Conservation (phyloP, 148 eudicot species). For the Spergularia marina region DNA sequence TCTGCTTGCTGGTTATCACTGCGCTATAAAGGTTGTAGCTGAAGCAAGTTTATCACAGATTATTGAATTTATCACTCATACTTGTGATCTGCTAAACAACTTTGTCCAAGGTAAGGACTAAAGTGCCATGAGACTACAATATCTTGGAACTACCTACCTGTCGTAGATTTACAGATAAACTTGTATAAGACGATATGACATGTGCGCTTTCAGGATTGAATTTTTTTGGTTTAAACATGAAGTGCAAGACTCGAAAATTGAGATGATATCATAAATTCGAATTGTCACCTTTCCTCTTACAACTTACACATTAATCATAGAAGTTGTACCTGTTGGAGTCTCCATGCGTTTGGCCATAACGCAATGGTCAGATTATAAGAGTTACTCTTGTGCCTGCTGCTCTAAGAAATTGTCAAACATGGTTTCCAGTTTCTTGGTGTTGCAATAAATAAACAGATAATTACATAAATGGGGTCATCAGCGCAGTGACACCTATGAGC, state of each 20-base stretch:
- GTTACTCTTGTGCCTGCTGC: background rate
- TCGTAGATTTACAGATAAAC: background rate
- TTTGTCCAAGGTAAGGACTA: slow-evolving; percentile 46
- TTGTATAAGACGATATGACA: background rate
- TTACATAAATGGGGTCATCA: background rate
- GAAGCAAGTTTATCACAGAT: slow-evolving; percentile 57
- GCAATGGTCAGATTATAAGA: background rate
- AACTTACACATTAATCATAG: too few species aligned
- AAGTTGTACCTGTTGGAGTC: too few species aligned
- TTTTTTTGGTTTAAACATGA: background rate
- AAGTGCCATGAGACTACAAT: background rate
- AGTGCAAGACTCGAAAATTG: too few species aligned
- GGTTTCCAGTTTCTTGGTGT: too few species aligned
- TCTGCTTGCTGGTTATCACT: slow-evolving; percentile 62
- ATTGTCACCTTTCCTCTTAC: too few species aligned
- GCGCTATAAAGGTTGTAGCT: slow-evolving; percentile 62
- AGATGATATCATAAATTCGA: too few species aligned
- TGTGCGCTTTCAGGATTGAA: background rate
- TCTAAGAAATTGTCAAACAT: too few species aligned
- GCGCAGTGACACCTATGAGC: background rate
- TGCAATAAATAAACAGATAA: too few species aligned
- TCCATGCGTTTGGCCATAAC: too few species aligned
- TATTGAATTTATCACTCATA: slow-evolving; percentile 46
- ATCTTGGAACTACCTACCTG: background rate
- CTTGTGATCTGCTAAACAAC: slow-evolving; percentile 40